phyloP scores from a whole-genome alignment of 192 early-diverging fungal species.

The Coemansia sp. region DNA sequence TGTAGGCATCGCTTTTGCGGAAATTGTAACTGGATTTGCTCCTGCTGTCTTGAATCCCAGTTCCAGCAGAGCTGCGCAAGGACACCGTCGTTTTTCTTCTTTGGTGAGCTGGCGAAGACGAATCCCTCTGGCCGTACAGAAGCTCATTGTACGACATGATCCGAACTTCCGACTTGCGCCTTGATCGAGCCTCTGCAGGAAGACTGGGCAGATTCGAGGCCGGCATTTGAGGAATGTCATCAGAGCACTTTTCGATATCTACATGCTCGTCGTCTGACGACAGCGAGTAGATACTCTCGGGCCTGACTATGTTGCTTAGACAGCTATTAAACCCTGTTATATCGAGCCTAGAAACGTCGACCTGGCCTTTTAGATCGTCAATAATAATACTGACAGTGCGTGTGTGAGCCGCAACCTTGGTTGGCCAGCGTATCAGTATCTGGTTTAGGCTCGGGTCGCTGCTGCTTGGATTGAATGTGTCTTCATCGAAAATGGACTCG shows the following conservation, averaged over 20 bases:
- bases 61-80: background rate
- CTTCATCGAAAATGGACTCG: conserved; percentile 30
- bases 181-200: background rate
- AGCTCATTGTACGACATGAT: background rate
- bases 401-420: conserved; percentile 3
- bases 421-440: conserved; percentile 24
- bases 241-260: background rate
- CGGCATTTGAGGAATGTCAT: background rate
- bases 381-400: background rate
- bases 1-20: conserved; percentile 12
- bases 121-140: background rate
- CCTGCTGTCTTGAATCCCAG: background rate
- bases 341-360: conserved; percentile 6
- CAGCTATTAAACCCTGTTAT: conserved; percentile 1
- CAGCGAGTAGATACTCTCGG: conserved; percentile 34
- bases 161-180: background rate
- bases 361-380: background rate
- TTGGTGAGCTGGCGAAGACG: background rate
- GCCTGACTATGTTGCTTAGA: conserved; percentile 27
- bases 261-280: conserved; percentile 35
- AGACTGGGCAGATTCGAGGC: background rate
- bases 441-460: conserved; percentile 10
- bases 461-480: conserved; percentile 35
- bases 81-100: background rate
- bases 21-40: conserved; percentile 11